Evolutionary conservation across 805 yeast species (phyloP), one percentile per base, ranked within the genome.

Genomic region (Kluyveromyces starmeri): DNA sequence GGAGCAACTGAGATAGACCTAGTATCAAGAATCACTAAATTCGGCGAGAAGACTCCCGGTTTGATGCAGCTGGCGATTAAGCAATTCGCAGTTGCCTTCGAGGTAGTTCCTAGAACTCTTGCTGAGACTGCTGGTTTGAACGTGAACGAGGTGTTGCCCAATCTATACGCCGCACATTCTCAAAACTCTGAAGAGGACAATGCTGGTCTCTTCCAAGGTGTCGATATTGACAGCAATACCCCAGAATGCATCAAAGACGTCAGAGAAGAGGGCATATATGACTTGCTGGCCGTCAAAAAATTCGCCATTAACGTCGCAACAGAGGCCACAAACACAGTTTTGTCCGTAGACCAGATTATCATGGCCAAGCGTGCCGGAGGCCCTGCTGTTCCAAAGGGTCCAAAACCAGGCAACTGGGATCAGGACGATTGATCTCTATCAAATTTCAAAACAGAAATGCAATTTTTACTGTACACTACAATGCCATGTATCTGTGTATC

Each of bases 311-410:
- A 78, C 48, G 79, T 92, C 43, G 97, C 98, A 12, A 86, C 96
- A 3, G 97, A 92, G 46, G 96, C 96, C 32, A 94, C 95, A 10
- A 74, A 71, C 43, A 92, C 97, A 4, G 80, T 88, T 35, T 69
- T 88, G 43, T 78, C 94, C 17, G 92, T 92, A 33, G 97, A 92
- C 59, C 97, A 89, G 70, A 89, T 89, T 51, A 92, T 89, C 56
- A 92, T 89, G 92, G 97, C 98, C 28, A 89, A 89, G 73, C 77
- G 96, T 58, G 96, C 97, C 2, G 98, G 98, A 45, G 98, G 98
- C 15, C 98, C 98, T 32, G 78, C 86, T 72, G 96, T 96, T 21
- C 68, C 72, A 45, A 65, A 70, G 49, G 94, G 83, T 54, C 80
- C 79, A 47, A 77, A 76, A 59, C 89, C 92, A 29, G 96, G 95